Conservation (phyloP, 768 basidiomycete species). For the Podaxis mareebaensis region DNA sequence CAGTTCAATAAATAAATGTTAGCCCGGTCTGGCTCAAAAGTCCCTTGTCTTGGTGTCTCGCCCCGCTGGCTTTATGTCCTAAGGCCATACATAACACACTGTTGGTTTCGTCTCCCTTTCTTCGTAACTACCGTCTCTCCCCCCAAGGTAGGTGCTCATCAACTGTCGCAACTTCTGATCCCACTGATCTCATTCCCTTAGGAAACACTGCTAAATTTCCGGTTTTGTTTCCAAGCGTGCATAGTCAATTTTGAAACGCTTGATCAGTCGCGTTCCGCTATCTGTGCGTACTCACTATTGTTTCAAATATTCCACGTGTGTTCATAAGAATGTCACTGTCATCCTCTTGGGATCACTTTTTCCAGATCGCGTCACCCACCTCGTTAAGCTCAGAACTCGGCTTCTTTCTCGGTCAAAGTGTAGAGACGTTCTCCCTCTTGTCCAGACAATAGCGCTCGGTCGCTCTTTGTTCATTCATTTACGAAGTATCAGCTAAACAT, state of each 20-base stretch:
- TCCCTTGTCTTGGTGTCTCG: neutral
- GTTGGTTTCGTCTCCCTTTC: conserved; percentile 3
- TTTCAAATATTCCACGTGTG: neutral
- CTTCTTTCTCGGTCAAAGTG: neutral
- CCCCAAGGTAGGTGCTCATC: neutral
- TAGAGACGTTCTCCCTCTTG: neutral
- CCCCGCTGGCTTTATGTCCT: conserved; percentile 9
- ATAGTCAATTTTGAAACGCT: conserved; percentile 7
- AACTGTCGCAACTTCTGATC: neutral
- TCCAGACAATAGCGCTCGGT: conserved; percentile 3
- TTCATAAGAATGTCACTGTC: neutral
- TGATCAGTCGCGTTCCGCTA: neutral
- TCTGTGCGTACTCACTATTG: conserved; percentile 2
- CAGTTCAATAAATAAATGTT: conserved; percentile 10
- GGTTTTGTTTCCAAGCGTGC: neutral
- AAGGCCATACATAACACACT: neutral
- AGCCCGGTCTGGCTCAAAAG: neutral
- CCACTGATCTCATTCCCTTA: conserved; percentile 5
- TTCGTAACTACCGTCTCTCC: neutral
- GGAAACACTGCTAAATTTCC: conserved; percentile 9
- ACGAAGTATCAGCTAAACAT: neutral
- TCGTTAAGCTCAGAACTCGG: neutral
- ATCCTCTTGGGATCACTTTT: neutral
- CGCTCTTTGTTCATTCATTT: neutral
- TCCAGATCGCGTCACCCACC: conserved; percentile 5